Conservation (phyloP, 2,329 filamentous ascomycete genomes). For the Ceratocystis cubensis region DNA sequence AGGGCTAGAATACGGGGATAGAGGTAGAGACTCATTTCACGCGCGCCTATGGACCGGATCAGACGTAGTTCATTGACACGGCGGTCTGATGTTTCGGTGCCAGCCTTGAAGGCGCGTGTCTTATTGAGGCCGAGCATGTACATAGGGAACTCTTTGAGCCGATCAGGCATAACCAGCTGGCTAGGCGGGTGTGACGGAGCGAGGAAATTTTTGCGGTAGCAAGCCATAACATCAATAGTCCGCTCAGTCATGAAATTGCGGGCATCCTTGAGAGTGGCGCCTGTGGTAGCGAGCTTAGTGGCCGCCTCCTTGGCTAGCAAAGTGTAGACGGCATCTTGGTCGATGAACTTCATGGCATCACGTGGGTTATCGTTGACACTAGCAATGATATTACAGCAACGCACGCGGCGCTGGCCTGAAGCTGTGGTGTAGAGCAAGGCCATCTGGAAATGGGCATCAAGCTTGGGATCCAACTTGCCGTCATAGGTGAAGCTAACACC, state of each 20-base stretch:
- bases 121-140: conserved; percentile 86
- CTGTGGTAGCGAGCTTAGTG: conserved; percentile 62
- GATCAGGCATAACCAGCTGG: conserved; percentile 88
- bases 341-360: conserved; percentile 82
- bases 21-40: conserved; percentile 80
- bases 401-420: conserved; percentile 73
- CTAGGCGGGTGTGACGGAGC: conserved; percentile 71
- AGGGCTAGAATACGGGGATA: conserved; percentile 89
- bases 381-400: conserved; percentile 87
- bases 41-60: conserved; percentile 73
- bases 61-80: conserved; percentile 84
- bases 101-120: conserved; percentile 83
- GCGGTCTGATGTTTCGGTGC: conserved; percentile 79
- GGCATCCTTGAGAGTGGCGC: conserved; percentile 68
- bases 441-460: conserved; percentile 95
- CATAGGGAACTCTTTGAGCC: conserved; percentile 93
- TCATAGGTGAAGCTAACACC: conserved; percentile 89
- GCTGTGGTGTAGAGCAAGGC: conserved; percentile 90
- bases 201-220: conserved; percentile 85
- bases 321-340: conserved; percentile 83
- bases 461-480: conserved; percentile 89
- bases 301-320: conserved; percentile 90
- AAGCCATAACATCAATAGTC: conserved; percentile 80
- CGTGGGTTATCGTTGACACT: conserved; percentile 76
- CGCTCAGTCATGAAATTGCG: conserved; percentile 74